A percentile compares a stretch with the other conserved stretches of the same genome.
phyloP scores from a whole-genome alignment of 2,329 filamentous ascomycete species.

The Fusarium burgessii region DNA sequence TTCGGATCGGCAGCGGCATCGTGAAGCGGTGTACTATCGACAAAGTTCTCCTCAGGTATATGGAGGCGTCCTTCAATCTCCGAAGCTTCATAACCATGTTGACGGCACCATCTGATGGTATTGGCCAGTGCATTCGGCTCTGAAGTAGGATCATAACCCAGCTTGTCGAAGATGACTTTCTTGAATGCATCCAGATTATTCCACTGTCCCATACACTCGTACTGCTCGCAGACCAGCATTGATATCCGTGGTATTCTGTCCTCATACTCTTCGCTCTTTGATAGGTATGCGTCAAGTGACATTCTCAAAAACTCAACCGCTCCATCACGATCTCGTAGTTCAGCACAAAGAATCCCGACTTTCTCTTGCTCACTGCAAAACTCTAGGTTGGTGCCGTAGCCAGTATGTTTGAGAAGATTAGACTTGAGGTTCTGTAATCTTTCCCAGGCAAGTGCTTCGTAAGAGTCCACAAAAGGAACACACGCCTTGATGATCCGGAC shows the following conservation, averaged over 20 bases:
- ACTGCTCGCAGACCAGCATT: slow-evolving; percentile 14
- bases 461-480: neutral
- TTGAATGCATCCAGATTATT: slow-evolving; percentile 18
- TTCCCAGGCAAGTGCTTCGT: slow-evolving; percentile 2
- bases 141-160: slow-evolving; percentile 3
- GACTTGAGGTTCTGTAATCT: neutral
- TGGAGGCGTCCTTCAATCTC: neutral
- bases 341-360: slow-evolving; percentile 11
- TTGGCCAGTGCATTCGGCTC: slow-evolving; percentile 1
- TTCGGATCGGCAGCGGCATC: neutral
- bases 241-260: slow-evolving; percentile 12
- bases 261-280: neutral
- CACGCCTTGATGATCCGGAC: slow-evolving; percentile 17
- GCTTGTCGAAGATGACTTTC: neutral
- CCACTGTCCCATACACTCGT: slow-evolving; percentile 11
- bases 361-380: slow-evolving; percentile 1
- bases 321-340: slow-evolving; percentile 6
- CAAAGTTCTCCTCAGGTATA: neutral
- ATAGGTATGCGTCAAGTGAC: neutral
- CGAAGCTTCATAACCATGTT: neutral
- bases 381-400: neutral
- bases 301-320: slow-evolving; percentile 7
- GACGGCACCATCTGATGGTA: slow-evolving; percentile 17
- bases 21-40: slow-evolving; percentile 8
- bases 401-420: neutral